Base-by-base conservation (phyloP, 176 grass and related monocot species). In the Olyra latifolia region DNA sequence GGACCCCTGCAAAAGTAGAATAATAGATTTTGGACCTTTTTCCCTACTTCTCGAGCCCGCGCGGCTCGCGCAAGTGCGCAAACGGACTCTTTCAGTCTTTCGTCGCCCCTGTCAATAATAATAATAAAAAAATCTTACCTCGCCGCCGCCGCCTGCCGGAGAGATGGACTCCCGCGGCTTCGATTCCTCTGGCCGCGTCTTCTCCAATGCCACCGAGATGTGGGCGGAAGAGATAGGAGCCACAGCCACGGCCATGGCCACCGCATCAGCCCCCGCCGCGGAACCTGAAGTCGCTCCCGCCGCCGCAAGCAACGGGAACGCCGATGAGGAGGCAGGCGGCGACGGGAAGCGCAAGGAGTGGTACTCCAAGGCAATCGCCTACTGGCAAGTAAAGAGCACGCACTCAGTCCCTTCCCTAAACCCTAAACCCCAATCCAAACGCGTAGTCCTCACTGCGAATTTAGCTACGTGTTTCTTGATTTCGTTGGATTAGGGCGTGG, bases 301-400 rank as follows among this genome's bases (percentile, higher is more conserved):
- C 68, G 53, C 64, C 61, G 23, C 69, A 28, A 72, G 35, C 58
- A 78, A 66, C 58, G 83, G 40, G 22, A 80, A 39, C 10, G 67
- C 66, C 42, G 75, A 41, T 22, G 78, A 67, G 76, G 87, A 74
- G 46, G 78, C 25, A 10, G 42, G 17, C 63, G 43, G 62, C 3
- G 87, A 81, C 4, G 81, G 30, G 27, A 93, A 93, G 54, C 88
- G 93, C 30, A 41, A 75, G 35, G 90, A 93, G 45, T 99, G 96
- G 96, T 99, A 99, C 75, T 89, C 79, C 66, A 95, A 95, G 80
- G 96, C 86, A 68, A 95, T 99, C 93, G 69, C 88, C 87, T 99
- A 99, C 83, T 99, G 96, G 96, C 84, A 95, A 85, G 96, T 99
- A 91, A 95, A 87, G 72, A 41, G 5, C 25, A 25, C 72, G 35